These are phyloP conservation scores for Salix brachista DNA, from an alignment of 345 rosid species.

Conservation along the genomic window DNA sequence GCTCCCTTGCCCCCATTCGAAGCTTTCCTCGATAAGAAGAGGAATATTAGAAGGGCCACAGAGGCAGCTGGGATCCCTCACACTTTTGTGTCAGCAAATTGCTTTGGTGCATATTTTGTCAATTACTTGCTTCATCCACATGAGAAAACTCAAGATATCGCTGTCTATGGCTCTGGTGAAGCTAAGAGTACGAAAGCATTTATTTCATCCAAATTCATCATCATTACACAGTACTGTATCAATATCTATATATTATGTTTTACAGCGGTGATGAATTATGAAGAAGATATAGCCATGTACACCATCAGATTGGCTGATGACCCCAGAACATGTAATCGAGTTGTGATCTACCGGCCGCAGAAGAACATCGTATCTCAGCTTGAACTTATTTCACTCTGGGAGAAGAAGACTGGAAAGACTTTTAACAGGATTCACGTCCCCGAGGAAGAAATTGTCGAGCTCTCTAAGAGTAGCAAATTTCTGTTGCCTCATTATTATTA, in stretches of 20 bases:
- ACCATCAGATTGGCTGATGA: constrained; percentile 33
- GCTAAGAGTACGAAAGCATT: constrained; percentile 26
- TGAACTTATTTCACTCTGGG: constrained; percentile 36
- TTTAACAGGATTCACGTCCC: constrained; percentile 25
- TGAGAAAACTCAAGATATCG: neutral
- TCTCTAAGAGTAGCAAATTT: constrained; percentile 26
- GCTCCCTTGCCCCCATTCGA: constrained; percentile 40
- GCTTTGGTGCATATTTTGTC: constrained; percentile 36
- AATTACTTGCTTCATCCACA: constrained; percentile 28
- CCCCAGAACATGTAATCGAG: constrained; percentile 21
- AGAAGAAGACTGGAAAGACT: constrained; percentile 28
- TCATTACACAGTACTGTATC: no score
- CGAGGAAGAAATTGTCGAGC: constrained; percentile 28
- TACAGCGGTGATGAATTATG: constrained; percentile 38
- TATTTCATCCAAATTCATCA: neutral
- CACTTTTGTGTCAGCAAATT: constrained; percentile 36
- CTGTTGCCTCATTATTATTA: no score
- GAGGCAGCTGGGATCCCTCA: constrained; percentile 42
- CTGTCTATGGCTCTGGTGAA: constrained; percentile 34
- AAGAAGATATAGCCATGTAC: constrained; percentile 34
- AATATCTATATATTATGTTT: no score
- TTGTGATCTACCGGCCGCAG: constrained; percentile 22
- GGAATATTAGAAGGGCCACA: constrained; percentile 34
- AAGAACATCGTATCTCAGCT: constrained; percentile 26
- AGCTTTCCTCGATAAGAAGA: constrained; percentile 29